These are phyloP conservation scores for Crinitomyces ghanaensis DNA, from an alignment of 805 yeast genomes.

Conservation along the genomic window DNA sequence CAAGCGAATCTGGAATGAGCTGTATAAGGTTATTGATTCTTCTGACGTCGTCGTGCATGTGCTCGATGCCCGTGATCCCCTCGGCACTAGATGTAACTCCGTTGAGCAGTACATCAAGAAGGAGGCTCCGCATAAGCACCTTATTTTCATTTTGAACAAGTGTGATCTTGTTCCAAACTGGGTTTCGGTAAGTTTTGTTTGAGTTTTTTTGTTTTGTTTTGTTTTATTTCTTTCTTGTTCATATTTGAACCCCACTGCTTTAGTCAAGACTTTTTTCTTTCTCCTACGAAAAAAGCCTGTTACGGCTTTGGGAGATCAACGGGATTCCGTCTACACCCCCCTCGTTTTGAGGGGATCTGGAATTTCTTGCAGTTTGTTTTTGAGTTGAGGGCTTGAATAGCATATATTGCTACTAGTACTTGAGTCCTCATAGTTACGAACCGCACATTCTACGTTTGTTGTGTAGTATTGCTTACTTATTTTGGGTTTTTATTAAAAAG, in stretches of 20 bases:
- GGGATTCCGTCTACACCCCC: slow-evolving; percentile 36
- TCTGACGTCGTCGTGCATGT: slow-evolving; percentile 96
- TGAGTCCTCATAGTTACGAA: slow-evolving; percentile 76
- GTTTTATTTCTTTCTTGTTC: slow-evolving; percentile 9
- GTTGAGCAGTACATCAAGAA: slow-evolving; percentile 88
- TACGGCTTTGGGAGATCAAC: slow-evolving; percentile 90
- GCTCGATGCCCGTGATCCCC: slow-evolving; percentile 92
- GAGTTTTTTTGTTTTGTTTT: slow-evolving; percentile 9
- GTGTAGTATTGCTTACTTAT: slow-evolving; percentile 9
- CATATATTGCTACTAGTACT: slow-evolving; percentile 18
- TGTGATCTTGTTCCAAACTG: slow-evolving; percentile 98
- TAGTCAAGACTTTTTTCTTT: slow-evolving; percentile 29
- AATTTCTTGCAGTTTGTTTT: slow-evolving; percentile 42
- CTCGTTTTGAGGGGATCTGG: slow-evolving; percentile 36
- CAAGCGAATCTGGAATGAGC: slow-evolving; percentile 96
- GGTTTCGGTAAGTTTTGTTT: slow-evolving; percentile 83
- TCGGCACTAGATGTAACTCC: slow-evolving; percentile 88
- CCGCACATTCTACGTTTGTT: slow-evolving; percentile 41
- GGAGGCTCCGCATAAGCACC: slow-evolving; percentile 94
- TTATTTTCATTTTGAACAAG: slow-evolving; percentile 87
- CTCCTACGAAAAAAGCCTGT: slow-evolving; percentile 53
- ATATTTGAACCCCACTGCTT: slow-evolving; percentile 52
- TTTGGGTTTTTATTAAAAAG: slow-evolving; percentile 13
- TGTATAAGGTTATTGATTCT: slow-evolving; percentile 93
- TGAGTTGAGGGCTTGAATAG: slow-evolving; percentile 62